Conservation (phyloP, 106 monocot species). For the Dioscorea alata region DNA sequence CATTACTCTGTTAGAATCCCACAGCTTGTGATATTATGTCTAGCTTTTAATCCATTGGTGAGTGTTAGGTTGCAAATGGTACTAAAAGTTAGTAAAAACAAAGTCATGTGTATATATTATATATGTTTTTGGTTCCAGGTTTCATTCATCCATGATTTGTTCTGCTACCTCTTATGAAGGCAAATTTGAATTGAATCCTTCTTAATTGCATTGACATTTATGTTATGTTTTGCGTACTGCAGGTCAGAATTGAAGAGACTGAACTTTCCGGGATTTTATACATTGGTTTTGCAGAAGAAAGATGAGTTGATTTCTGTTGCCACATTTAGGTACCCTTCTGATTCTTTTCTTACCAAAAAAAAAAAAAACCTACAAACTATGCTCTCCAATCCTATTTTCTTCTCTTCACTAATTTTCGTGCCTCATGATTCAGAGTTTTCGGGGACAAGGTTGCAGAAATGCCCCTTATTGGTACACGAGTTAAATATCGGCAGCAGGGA, state of each 20-base stretch:
- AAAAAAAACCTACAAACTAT: no score
- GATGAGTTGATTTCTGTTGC: slow-evolving; percentile 68
- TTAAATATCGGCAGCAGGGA: slow-evolving; percentile 52
- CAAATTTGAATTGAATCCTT: no score
- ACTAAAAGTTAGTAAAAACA: no score
- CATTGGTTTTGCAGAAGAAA: slow-evolving; percentile 56
- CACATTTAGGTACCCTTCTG: slow-evolving; percentile 46
- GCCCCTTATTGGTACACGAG: slow-evolving; percentile 67
- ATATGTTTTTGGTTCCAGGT: background rate
- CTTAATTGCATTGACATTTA: no score
- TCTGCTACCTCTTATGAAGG: background rate
- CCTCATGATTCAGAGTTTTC: slow-evolving; percentile 34
- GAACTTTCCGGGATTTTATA: slow-evolving; percentile 82
- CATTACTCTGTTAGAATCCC: no score
- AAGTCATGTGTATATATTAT: background rate
- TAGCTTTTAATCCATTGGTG: no score
- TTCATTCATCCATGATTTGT: background rate
- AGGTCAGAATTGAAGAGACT: slow-evolving; percentile 70
- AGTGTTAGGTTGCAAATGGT: no score
- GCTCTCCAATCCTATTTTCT: no score
- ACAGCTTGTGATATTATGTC: no score
- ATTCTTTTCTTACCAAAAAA: no score
- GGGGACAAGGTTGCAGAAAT: slow-evolving; percentile 70
- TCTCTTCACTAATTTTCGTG: no score
- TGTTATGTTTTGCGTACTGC: slow-evolving; percentile 4